A percentile compares a stretch with the other conserved stretches of the same genome.
Evolutionary conservation across 2,329 filamentous ascomycete genomes (phyloP).

Genomic region (Cercospora brassicicola): DNA sequence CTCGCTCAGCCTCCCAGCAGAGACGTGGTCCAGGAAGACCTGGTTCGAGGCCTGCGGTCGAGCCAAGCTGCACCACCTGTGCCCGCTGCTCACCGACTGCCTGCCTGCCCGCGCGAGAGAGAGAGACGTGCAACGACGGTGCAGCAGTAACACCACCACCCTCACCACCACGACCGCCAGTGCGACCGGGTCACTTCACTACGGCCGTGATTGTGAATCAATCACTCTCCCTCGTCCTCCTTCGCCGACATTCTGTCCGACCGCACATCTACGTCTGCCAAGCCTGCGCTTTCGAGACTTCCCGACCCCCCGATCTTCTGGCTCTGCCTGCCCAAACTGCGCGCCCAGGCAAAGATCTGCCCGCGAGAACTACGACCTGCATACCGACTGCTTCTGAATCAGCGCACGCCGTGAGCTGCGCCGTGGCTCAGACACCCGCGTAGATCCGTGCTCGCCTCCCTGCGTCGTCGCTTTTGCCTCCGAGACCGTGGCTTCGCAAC

Average conservation of each 20-base stretch:
- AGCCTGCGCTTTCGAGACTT: neutral
- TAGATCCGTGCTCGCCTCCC: constrained; percentile 8
- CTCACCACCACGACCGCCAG: neutral
- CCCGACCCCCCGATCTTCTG: constrained; percentile 1
- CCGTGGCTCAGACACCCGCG: constrained; percentile 1
- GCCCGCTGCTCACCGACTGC: too few relatives aligned
- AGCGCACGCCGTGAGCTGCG: neutral
- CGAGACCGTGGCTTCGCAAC: neutral
- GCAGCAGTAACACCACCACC: neutral
- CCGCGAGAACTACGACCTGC: constrained; percentile 8
- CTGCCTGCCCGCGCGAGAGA: neutral
- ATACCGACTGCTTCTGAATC: constrained; percentile 1
- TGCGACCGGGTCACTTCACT: neutral
- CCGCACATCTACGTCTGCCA: constrained; percentile 1
- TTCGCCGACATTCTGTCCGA: neutral
- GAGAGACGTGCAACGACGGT: neutral
- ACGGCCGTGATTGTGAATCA: neutral
- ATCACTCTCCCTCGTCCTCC: neutral
- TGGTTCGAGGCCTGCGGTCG: neutral
- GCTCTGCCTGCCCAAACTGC: neutral
- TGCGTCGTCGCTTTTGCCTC: constrained; percentile 8
- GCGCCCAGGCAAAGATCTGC: neutral
- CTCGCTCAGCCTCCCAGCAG: neutral
- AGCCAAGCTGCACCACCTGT: neutral
- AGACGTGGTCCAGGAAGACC: neutral